phyloP scores from a whole-genome alignment of 2,329 filamentous ascomycete species.

The Colletotrichum sp. region DNA sequence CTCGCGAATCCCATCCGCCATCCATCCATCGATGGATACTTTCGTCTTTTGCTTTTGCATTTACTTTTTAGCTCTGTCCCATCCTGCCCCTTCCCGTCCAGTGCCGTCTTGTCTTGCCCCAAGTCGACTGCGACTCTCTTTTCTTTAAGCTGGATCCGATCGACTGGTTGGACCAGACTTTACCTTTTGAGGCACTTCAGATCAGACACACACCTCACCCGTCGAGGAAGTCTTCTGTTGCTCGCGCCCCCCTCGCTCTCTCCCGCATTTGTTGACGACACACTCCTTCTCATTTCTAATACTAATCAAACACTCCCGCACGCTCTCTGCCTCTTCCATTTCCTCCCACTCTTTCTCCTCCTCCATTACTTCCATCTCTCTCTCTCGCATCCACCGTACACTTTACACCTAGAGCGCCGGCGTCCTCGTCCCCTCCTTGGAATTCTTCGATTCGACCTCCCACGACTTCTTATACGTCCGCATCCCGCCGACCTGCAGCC shows the following conservation, averaged over 20 bases:
- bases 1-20: background rate
- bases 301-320: constrained; percentile 1
- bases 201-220: background rate
- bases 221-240: background rate
- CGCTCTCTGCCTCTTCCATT: background rate
- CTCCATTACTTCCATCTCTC: background rate
- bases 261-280: constrained; percentile 19
- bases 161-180: constrained; percentile 5
- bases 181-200: background rate
- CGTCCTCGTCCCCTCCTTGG: constrained; percentile 11
- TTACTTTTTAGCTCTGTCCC: background rate
- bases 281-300: constrained; percentile 12
- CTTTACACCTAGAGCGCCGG: background rate
- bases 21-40: background rate
- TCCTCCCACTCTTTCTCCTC: background rate
- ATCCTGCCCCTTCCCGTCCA: background rate
- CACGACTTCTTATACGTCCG: constrained; percentile 1
- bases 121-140: constrained; percentile 1
- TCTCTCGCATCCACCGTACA: background rate
- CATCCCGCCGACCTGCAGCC: background rate
- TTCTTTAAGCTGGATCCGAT: background rate
- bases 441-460: constrained; percentile 8
- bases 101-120: background rate
- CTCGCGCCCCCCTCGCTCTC: background rate
- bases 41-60: background rate